Percentiles rank a stretch among this genome's conserved stretches.
Conservation (phyloP, 2,329 filamentous ascomycete species). For the Sporothrix phasma region DNA sequence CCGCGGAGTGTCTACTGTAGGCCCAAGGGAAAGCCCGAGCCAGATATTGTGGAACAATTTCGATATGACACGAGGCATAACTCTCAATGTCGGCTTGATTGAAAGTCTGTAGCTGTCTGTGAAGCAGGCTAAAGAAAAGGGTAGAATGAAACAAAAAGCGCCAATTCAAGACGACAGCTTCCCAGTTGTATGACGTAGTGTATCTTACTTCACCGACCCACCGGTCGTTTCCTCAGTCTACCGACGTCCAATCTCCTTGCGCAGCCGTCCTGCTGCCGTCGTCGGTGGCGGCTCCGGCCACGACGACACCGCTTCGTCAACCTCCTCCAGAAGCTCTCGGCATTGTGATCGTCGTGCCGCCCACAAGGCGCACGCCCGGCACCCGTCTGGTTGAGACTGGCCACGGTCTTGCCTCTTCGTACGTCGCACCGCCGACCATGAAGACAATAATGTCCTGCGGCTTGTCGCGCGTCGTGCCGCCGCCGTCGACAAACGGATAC, state of each 20-base stretch:
- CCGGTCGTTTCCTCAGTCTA: neutral
- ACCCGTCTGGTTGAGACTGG: conserved; percentile 88
- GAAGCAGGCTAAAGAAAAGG: neutral
- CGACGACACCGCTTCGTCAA: conserved; percentile 74
- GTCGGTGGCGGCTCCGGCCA: conserved; percentile 62
- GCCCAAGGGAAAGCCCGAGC: neutral
- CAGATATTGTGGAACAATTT: neutral
- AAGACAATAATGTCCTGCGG: conserved; percentile 95
- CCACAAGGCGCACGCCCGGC: conserved; percentile 81
- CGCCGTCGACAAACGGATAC: conserved; percentile 85
- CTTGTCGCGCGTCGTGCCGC: conserved; percentile 76
- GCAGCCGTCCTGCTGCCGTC: conserved; percentile 25
- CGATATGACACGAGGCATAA: neutral
- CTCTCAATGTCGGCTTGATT: neutral
- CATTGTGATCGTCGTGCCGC: conserved; percentile 86
- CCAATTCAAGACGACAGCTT: neutral
- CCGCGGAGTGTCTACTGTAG: too few species aligned
- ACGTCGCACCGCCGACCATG: conserved; percentile 85
- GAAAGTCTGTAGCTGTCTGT: neutral
- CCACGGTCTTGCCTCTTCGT: conserved; percentile 93
- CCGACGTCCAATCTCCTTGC: conserved; percentile 24
- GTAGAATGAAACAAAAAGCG: neutral
- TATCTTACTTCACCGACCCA: neutral
- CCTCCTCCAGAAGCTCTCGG: conserved; percentile 81
- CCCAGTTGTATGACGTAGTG: neutral